Evolutionary conservation across 129 eudicot species (phyloP).

Genomic region (Arctium lappa): DNA sequence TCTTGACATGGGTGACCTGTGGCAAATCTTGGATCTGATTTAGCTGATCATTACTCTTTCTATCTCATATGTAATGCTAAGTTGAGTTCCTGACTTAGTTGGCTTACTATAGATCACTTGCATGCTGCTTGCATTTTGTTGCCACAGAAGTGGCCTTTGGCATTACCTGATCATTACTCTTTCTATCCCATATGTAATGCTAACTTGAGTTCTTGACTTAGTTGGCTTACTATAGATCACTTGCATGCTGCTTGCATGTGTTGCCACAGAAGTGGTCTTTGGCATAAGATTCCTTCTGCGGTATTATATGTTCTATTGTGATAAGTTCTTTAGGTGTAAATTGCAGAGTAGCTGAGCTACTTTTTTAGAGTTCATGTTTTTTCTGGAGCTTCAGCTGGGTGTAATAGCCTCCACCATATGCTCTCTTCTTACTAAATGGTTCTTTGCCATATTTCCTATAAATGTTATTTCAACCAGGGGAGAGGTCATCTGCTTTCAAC

Average conservation of each 20-base stretch:
- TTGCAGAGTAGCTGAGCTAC: background rate
- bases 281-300: background rate
- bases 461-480: background rate
- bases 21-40: background rate
- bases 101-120: no score
- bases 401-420: background rate
- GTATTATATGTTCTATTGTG: background rate
- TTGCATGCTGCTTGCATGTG: background rate
- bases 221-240: background rate
- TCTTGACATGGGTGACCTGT: background rate
- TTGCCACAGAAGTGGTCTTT: background rate
- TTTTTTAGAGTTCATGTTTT: background rate
- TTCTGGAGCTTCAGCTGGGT: background rate
- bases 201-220: background rate
- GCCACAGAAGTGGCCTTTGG: no score
- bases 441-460: background rate
- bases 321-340: background rate
- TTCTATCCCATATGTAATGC: background rate
- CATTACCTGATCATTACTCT: background rate
- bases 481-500: background rate
- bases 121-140: no score
- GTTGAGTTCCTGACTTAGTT: no score
- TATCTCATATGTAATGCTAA: no score
- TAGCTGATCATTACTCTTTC: background rate
- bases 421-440: background rate